phyloP scores from a whole-genome alignment of 179 eudicot species.

The Drosera spatulata region DNA sequence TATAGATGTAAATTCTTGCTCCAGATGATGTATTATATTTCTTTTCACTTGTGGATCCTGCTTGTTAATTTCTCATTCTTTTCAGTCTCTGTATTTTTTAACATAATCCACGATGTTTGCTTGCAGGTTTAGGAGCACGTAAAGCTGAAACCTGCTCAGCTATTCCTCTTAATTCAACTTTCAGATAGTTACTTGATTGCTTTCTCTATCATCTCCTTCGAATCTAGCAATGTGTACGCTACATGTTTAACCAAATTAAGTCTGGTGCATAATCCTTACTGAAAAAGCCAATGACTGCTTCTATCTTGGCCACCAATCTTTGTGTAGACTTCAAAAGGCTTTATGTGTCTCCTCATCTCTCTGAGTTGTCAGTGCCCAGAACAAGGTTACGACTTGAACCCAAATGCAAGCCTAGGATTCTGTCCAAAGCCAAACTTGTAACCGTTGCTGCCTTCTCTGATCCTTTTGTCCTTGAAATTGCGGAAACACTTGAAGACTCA shows the following conservation, averaged over 20 bases:
- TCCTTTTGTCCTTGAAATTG: conserved; percentile 85
- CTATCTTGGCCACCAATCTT: not conserved
- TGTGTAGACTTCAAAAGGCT: not conserved
- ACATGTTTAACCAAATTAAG: not conserved
- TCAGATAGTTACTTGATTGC: not conserved
- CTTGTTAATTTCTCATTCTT: no score
- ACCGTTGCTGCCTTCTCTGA: conserved; percentile 52
- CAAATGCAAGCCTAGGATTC: not conserved
- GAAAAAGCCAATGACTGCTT: not conserved
- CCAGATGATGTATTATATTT: no score
- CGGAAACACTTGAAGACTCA: conserved; percentile 91
- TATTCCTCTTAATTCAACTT: not conserved
- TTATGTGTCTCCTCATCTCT: not conserved
- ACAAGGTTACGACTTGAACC: not conserved
- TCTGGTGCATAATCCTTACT: not conserved
- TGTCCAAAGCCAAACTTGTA: not conserved
- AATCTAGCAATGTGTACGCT: not conserved
- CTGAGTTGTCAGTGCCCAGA: not conserved
- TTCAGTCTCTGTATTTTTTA: no score
- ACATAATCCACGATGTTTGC: not conserved
- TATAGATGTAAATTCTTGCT: no score
- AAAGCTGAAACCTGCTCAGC: not conserved
- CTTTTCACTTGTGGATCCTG: no score
- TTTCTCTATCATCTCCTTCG: not conserved
- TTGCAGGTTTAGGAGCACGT: not conserved